Base-by-base conservation (phyloP, 768 basidiomycete genomes). In the Amanita rimosa region DNA sequence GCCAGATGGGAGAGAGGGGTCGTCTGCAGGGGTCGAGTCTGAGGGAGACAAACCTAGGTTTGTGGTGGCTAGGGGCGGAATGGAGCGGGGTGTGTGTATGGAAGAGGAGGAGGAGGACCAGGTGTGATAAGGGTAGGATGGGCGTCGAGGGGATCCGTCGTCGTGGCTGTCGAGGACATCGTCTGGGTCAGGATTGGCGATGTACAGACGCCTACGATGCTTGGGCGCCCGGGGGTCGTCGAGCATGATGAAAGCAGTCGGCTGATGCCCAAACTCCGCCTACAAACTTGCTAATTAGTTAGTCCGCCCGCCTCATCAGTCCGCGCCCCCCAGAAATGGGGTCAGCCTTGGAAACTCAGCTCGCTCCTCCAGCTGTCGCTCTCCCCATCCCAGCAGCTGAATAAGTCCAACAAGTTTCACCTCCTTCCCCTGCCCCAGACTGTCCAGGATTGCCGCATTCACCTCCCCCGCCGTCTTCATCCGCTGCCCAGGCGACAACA, bases 401-500 rank as follows among this genome's bases (percentile, higher is more conserved):
- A 97, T 65, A 60, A 97, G 61, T 14, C 81, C 82, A 24, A 84
- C 78, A 44, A 97, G 67, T 66, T 95, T 96, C 49, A 94, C 89
- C 62, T 95, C 89, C 61, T 85, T 86, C 0, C 92, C 91, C 58
- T 97, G 90, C 55, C 91, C 87, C 53, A 92, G 71, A 58, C 85
- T 87, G 58, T 93, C 89, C 60, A 99, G 68, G 48, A 99, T 95
- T 27, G 95, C 94, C 1, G 89, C 85, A 60, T 99, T 99, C 61
- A 98, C 82, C 67, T 95, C 91, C 17, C 86, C 83, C 1, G 94
- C 94, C n/a, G 94, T 95, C 67, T 85, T 87, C 78, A 90, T 76
- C 44, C 95, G 76, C 62, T 97, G 93, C 17, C 80, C 82, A 26
- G 88, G 85, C 24, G 85, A 83, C 60, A 98, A 66, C 47, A 98